Percentiles rank a stretch among this genome's conserved stretches.
phyloP scores from a whole-genome alignment of 768 basidiomycete genomes.

The Leccinellum albellum region DNA sequence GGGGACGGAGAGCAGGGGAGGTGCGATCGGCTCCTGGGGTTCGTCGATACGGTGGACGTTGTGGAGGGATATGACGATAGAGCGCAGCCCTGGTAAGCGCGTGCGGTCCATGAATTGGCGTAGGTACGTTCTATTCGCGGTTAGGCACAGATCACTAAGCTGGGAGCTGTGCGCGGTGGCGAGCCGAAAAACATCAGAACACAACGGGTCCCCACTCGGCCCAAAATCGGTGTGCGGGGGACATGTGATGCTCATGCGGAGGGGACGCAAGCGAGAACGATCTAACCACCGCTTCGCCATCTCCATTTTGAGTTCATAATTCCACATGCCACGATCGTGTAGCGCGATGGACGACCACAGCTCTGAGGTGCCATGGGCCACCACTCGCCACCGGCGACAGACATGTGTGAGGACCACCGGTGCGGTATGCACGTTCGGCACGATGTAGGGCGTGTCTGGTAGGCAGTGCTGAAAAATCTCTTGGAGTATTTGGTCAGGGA shows the following conservation, averaged over 20 bases:
- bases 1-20: constrained; percentile 11
- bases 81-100: constrained; percentile 9
- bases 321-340: constrained; percentile 30
- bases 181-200: constrained; percentile 22
- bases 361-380: constrained; percentile 29
- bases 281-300: constrained; percentile 26
- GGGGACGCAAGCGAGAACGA: constrained; percentile 17
- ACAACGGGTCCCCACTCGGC: background rate
- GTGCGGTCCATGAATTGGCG: constrained; percentile 14
- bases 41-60: constrained; percentile 5
- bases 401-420: constrained; percentile 33
- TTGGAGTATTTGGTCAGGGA: constrained; percentile 32
- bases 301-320: constrained; percentile 20
- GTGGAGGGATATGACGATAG: constrained; percentile 17
- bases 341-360: constrained; percentile 30
- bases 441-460: constrained; percentile 20
- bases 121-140: constrained; percentile 19
- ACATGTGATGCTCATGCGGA: constrained; percentile 22
- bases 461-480: constrained; percentile 30
- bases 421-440: constrained; percentile 20
- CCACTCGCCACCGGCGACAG: constrained; percentile 31
- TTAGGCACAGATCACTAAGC: constrained; percentile 16
- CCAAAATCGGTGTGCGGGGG: constrained; percentile 19
- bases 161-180: constrained; percentile 19
- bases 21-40: background rate